Percentiles rank a stretch among this genome's conserved stretches.
phyloP scores from a whole-genome alignment of 1,284 basidiomycete genomes.

The Irpex sp. region DNA sequence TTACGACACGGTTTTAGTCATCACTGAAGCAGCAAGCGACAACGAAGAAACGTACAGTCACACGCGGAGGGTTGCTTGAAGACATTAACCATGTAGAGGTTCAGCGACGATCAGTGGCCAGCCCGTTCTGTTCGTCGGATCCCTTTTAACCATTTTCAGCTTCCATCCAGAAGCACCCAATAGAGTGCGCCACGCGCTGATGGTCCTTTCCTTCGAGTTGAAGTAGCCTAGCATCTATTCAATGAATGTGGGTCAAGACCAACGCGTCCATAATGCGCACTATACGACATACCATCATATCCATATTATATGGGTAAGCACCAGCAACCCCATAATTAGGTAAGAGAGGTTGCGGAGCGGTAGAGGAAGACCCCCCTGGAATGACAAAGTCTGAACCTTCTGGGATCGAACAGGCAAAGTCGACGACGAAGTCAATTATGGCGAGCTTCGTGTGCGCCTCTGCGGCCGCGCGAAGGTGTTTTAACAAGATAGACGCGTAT shows the following conservation, averaged over 20 bases:
- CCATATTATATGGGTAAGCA: conserved; percentile 2
- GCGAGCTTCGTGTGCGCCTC: conserved; percentile 2
- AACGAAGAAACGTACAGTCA: too few relatives aligned
- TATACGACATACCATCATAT: conserved; percentile 5
- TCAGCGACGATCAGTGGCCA: background rate
- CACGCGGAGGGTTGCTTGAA: too few relatives aligned
- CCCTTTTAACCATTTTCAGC: background rate
- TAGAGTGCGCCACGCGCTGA: background rate
- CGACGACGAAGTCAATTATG: conserved; percentile 3
- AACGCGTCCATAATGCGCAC: too few relatives aligned
- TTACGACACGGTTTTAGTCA: too few relatives aligned
- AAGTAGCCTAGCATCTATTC: background rate
- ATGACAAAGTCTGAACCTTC: background rate
- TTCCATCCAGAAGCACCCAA: background rate
- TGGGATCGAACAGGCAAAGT: conserved; percentile 1
- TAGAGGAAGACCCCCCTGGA: background rate
- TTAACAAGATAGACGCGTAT: conserved; percentile 17
- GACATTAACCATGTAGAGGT: too few relatives aligned
- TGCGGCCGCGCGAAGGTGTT: conserved; percentile 17
- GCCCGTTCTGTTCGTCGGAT: background rate
- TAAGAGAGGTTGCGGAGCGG: conserved; percentile 5
- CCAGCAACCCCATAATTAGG: conserved; percentile 8
- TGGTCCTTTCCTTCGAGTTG: background rate
- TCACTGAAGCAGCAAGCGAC: too few relatives aligned
- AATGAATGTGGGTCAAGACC: background rate